Base-by-base conservation (phyloP, 768 basidiomycete species). In the Hypholoma fasciculare region DNA sequence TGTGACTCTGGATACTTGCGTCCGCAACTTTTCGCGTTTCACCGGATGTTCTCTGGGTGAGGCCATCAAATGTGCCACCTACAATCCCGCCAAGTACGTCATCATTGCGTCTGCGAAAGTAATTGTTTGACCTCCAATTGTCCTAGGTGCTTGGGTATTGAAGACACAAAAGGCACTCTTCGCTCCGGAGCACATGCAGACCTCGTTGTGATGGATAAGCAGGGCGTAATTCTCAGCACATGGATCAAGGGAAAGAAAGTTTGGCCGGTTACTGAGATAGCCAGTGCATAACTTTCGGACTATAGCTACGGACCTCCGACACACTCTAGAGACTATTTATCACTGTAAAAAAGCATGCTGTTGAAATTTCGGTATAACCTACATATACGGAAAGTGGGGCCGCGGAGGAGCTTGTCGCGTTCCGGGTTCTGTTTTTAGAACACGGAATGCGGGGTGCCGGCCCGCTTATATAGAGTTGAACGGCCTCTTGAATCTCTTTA, bases 131-230 rank as follows among this genome's bases (percentile, higher is more conserved):
- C 39, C 40, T 17, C 30, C 7, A 7, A 9, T 19, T 16, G 2
- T 17, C 6, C 11, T 52, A 90, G 88, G 62, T 89, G 90, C 68
- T 81, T 96, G 17, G 86, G 89, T 16, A 89, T 92, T 54, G 87
- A 90, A 70, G 74, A 86, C 57, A 83, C 75, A 63, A 96, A 95
- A 74, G 94, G 94, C 20, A 89, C 89, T 17, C 75, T 96, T 20
- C 81, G 87, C 49, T 74, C 89, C 1, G 93, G 91, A n/a, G 90
- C 86, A 30, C 90, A 95, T 68, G 94, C 93, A 8, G 94, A 96
- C 72, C 74, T 96, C 38, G 83, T 87, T 39, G 84, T 95, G 26
- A 80, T 94, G 47, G 86, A 91, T 66, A 76, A 80, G 56, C 76
- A 80, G 49, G 91, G 92, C 3, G 74, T 78, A 48, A 85, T 90